Conservation (phyloP, 805 yeast genomes). For the Monosporozyma solicola region DNA sequence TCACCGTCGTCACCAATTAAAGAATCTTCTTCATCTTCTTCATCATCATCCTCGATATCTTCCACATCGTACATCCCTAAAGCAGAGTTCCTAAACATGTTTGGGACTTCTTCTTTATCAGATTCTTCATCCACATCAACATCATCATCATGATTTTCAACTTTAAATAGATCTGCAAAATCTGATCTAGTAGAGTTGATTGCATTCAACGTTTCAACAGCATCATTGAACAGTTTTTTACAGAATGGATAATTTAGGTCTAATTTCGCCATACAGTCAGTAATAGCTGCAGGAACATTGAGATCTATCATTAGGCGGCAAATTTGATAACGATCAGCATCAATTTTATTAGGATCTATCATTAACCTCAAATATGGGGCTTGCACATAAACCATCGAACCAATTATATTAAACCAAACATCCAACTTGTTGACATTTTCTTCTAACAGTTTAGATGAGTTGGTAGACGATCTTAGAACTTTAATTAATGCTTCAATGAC, state of each 20-base stretch:
- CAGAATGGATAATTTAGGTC: constrained; percentile 70
- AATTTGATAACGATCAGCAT: constrained; percentile 53
- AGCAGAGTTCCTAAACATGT: constrained; percentile 78
- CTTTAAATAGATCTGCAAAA: constrained; percentile 50
- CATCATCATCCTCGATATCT: constrained; percentile 57
- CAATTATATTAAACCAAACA: constrained; percentile 25
- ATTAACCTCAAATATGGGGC: constrained; percentile 33
- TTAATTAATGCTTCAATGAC: constrained; percentile 60
- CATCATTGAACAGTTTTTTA: constrained; percentile 46
- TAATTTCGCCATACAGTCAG: constrained; percentile 51
- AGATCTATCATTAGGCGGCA: constrained; percentile 63
- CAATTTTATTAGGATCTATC: constrained; percentile 39
- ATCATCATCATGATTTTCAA: constrained; percentile 49
- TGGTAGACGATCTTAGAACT: constrained; percentile 45
- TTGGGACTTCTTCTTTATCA: constrained; percentile 67
- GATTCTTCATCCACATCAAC: constrained; percentile 50
- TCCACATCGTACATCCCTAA: constrained; percentile 89
- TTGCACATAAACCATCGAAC: constrained; percentile 23
- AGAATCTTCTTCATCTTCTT: constrained; percentile 43
- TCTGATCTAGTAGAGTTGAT: constrained; percentile 49
- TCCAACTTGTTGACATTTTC: constrained; percentile 23
- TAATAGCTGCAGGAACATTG: constrained; percentile 47
- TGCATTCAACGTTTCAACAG: constrained; percentile 49
- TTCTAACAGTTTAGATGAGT: constrained; percentile 18
- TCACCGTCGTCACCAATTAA: constrained; percentile 37